Conservation (phyloP, 768 basidiomycete genomes). For the Cubamyces sp. region DNA sequence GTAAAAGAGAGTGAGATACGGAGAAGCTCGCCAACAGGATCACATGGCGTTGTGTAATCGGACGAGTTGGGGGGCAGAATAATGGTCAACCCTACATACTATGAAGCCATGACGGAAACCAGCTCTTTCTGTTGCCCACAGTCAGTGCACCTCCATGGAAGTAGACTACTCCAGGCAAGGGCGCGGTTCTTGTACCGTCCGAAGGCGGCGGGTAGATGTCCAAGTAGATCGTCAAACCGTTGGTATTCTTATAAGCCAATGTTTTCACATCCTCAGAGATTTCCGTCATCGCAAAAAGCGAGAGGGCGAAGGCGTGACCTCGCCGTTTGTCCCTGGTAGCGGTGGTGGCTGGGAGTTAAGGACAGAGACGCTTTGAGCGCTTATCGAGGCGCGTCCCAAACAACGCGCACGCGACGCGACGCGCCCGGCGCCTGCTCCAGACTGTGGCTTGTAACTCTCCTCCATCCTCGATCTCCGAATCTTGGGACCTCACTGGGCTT, state of each 20-base stretch:
- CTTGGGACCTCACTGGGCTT: not conserved
- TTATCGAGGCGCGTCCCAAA: not conserved
- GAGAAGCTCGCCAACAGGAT: too few species aligned
- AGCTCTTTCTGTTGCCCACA: slow-evolving; percentile 59
- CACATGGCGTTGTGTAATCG: too few species aligned
- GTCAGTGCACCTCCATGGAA: slow-evolving; percentile 62
- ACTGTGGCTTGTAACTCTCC: not conserved
- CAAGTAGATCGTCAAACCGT: slow-evolving; percentile 32
- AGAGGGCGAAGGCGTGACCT: not conserved
- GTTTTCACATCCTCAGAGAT: slow-evolving; percentile 27
- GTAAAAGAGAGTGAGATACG: not conserved
- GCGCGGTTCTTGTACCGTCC: not conserved
- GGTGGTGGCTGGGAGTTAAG: not conserved
- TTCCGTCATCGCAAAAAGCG: not conserved
- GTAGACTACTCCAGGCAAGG: slow-evolving; percentile 40
- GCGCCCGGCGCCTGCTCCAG: not conserved
- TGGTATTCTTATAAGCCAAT: slow-evolving; percentile 42
- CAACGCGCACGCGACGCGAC: slow-evolving; percentile 10
- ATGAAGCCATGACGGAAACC: slow-evolving; percentile 70
- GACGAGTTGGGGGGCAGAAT: too few species aligned
- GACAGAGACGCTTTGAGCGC: not conserved
- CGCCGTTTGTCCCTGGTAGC: not conserved
- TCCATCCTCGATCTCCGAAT: not conserved
- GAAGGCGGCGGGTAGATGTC: slow-evolving; percentile 39
- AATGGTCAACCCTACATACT: slow-evolving; percentile 39